A percentile compares a stretch with the other conserved stretches of the same genome.
Conservation (phyloP, 2,329 filamentous ascomycete species). For the Botrytis sinoallii region DNA sequence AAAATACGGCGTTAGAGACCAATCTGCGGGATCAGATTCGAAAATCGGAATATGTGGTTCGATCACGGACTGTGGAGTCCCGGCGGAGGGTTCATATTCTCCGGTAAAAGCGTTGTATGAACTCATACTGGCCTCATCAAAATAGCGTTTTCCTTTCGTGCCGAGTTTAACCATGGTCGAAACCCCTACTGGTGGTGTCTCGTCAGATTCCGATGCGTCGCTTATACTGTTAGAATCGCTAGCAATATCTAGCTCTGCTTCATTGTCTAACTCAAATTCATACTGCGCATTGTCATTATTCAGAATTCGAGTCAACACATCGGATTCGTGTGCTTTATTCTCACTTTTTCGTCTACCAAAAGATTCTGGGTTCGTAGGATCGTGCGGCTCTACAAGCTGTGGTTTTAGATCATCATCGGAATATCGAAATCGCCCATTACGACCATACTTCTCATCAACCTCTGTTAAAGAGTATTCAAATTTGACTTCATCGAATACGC, state of each 20-base stretch:
- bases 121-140: constrained; percentile 33
- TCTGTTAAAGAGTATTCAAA: constrained; percentile 34
- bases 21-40: constrained; percentile 37
- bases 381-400: constrained; percentile 14
- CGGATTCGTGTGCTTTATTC: constrained; percentile 19
- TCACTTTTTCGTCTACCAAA: constrained; percentile 28
- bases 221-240: constrained; percentile 41
- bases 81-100: constrained; percentile 31
- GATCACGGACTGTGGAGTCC: constrained; percentile 31
- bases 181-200: constrained; percentile 49
- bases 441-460: constrained; percentile 36
- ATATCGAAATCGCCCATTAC: constrained; percentile 34
- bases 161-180: constrained; percentile 46
- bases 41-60: constrained; percentile 33
- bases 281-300: constrained; percentile 40
- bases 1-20: constrained; percentile 54
- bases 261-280: constrained; percentile 23
- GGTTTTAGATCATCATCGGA: constrained; percentile 18
- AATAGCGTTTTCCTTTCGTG: constrained; percentile 36
- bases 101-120: constrained; percentile 35
- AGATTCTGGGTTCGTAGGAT: constrained; percentile 34
- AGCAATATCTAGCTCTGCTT: constrained; percentile 28
- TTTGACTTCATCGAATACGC: constrained; percentile 34
- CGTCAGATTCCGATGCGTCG: constrained; percentile 54
- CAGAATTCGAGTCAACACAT: constrained; percentile 43